phyloP scores from a whole-genome alignment of 2,329 filamentous ascomycete genomes.

The Aspergillus versicolor region DNA sequence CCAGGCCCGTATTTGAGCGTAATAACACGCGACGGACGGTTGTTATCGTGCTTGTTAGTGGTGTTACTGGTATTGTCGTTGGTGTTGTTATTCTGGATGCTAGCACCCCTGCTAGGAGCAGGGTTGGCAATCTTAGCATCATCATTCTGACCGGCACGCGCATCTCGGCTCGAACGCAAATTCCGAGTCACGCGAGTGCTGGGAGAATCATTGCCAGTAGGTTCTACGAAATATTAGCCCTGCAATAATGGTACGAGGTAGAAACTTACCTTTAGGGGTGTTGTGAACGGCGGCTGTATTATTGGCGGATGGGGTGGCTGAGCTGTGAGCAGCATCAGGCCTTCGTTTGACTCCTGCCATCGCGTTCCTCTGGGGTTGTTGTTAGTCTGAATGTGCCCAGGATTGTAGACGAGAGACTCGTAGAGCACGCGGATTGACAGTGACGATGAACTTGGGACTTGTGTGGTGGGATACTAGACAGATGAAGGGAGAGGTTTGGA shows the following conservation, averaged over 20 bases:
- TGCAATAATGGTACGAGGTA: not conserved
- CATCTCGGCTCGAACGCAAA: conserved; percentile 24
- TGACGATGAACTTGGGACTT: not conserved
- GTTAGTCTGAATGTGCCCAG: conserved; percentile 1
- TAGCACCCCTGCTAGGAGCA: conserved; percentile 5
- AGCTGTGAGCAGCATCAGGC: conserved; percentile 26
- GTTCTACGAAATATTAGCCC: conserved; percentile 19
- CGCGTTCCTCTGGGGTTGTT: conserved; percentile 22
- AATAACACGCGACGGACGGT: conserved; percentile 23
- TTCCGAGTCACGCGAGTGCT: conserved; percentile 24
- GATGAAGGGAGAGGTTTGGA: conserved; percentile 1
- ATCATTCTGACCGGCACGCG: conserved; percentile 21
- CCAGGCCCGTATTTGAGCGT: conserved; percentile 22
- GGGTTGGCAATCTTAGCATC: conserved; percentile 9
- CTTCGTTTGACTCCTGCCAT: conserved; percentile 41
- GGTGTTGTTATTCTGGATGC: conserved; percentile 13
- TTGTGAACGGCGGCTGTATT: conserved; percentile 19
- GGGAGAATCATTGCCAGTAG: conserved; percentile 14
- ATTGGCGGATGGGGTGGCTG: conserved; percentile 17
- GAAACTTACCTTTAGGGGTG: conserved; percentile 23
- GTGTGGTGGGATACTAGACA: not conserved
- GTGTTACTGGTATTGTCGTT: not conserved
- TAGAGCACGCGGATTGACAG: not conserved
- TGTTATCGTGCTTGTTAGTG: conserved; percentile 11
- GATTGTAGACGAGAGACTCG: not conserved